A percentile compares a stretch with the other conserved stretches of the same genome.
These are phyloP conservation scores for Clitopilus passeckerianus DNA, from an alignment of 768 basidiomycete genomes.

Conservation along the genomic window DNA sequence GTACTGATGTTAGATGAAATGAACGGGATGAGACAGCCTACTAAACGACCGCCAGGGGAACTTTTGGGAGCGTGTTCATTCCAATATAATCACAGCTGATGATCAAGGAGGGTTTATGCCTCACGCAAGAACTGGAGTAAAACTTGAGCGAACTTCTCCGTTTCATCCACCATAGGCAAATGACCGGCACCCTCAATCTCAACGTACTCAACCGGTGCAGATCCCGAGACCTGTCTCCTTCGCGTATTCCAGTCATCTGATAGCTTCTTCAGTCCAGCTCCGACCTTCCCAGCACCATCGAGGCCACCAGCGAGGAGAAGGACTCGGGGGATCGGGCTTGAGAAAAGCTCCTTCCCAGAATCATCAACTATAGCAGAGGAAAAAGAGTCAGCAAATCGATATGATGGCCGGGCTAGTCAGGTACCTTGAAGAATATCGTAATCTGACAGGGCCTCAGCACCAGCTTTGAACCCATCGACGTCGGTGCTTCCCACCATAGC, in stretches of 20 bases:
- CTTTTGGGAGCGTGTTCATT: too few species aligned
- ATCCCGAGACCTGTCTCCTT: slow-evolving; percentile 7
- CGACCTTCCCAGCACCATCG: slow-evolving; percentile 45
- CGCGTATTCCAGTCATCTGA: slow-evolving; percentile 17
- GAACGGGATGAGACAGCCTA: too few species aligned
- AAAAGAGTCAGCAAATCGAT: slow-evolving; percentile 4
- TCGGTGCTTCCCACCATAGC: slow-evolving; percentile 34
- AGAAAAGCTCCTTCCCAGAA: slow-evolving; percentile 11
- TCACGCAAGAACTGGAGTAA: too few species aligned
- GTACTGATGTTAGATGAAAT: too few species aligned
- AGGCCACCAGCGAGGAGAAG: slow-evolving; percentile 42
- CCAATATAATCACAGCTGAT: too few species aligned
- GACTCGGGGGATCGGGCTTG: slow-evolving; percentile 22
- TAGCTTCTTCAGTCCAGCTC: slow-evolving; percentile 28
- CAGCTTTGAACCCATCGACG: slow-evolving; percentile 38
- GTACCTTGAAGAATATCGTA: slow-evolving; percentile 30
- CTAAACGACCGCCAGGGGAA: too few species aligned
- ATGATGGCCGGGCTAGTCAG: background rate
- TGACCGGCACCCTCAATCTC: slow-evolving; percentile 37
- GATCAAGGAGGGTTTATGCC: too few species aligned
- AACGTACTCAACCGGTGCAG: slow-evolving; percentile 19
- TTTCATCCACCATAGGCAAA: slow-evolving; percentile 49
- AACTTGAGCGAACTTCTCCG: slow-evolving; percentile 28
- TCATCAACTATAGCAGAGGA: background rate
- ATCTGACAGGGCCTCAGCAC: slow-evolving; percentile 38